These are phyloP conservation scores for Rosa persica DNA, from an alignment of 306 rosid genomes.

Conservation along the genomic window DNA sequence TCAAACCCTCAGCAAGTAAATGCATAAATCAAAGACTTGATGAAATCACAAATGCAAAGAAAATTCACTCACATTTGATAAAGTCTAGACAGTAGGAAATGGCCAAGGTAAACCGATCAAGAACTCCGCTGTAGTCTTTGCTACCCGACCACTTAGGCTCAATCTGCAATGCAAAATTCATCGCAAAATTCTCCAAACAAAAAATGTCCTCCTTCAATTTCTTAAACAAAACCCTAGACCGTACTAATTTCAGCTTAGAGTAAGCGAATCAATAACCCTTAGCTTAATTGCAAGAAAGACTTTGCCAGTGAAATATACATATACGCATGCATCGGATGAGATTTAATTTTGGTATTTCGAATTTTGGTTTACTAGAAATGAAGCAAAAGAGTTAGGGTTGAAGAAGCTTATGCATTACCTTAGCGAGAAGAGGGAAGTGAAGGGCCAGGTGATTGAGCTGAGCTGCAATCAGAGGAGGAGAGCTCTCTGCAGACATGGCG, in stretches of 20 bases:
- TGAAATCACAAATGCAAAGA: neutral
- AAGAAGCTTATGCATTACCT: constrained; percentile 44
- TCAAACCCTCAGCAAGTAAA: constrained; percentile 4
- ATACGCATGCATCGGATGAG: neutral
- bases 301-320: neutral
- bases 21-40: neutral
- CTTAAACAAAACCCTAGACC: constrained; percentile 12
- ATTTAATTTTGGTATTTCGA: neutral
- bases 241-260: neutral
- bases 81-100: constrained; percentile 86
- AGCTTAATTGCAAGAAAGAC: neutral
- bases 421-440: constrained; percentile 60
- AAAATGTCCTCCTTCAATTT: neutral
- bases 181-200: neutral
- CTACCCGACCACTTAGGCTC: constrained; percentile 86
- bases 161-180: constrained; percentile 45
- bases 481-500: constrained; percentile 48
- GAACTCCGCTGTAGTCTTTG: constrained; percentile 45
- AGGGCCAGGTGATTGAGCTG: constrained; percentile 69
- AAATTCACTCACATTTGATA: constrained; percentile 61
- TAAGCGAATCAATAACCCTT: neutral
- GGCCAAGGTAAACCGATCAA: constrained; percentile 81
- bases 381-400: neutral
- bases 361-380: neutral
- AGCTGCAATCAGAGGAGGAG: constrained; percentile 73